Evolutionary conservation across 306 rosid species (phyloP), one percentile per base, ranked within the genome.

Genomic region (Biancaea sappan): DNA sequence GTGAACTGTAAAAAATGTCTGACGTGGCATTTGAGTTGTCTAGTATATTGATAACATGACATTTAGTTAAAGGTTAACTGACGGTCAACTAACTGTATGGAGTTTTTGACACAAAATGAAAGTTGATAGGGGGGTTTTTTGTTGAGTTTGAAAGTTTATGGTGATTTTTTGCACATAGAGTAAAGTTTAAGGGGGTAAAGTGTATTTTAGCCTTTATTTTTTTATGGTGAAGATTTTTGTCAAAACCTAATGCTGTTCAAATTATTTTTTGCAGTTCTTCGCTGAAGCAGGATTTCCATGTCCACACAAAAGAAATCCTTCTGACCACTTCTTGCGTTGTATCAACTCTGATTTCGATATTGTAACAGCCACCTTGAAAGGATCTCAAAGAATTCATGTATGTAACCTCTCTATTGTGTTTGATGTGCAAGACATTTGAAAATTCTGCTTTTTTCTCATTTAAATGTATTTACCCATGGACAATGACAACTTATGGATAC

Each of bases 281-380:
- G 94, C 89, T 64, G 95, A 91, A 83, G 89, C 95, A 5, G 95
- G 91, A 65, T 87, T 91, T 70, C 97, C 95, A 67, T 91, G 97
- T 81, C 97, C 97, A 19, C 87, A 81, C 29, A 87, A 85, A 78
- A 84, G 91, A 67, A 91, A 91, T 75, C 97, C 97, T 61, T 91
- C 97, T 58, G 97, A 91, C 77, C 97, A 91, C 83, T 91, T 91
- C 86, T 80, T 91, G 37, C 81, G 97, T 18, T 91, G 97, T 25
- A 76, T 91, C 88, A 91, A 91, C 77, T 89, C 94, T 73, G 97
- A 91, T 60, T 91, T 89, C 3, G 97, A 91, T 69, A 54, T 82
- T 53, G 92, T 91, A 24, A 86, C 91, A 21, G 91, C 95, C 87
- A 85, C 97, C 25, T 81, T 91, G 46, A 89, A 89, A 79, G 97